Percentiles rank a stretch among this genome's conserved stretches.
These are phyloP conservation scores for Clarireedia monteithiana DNA, from an alignment of 2,329 filamentous ascomycete genomes.

Conservation along the genomic window DNA sequence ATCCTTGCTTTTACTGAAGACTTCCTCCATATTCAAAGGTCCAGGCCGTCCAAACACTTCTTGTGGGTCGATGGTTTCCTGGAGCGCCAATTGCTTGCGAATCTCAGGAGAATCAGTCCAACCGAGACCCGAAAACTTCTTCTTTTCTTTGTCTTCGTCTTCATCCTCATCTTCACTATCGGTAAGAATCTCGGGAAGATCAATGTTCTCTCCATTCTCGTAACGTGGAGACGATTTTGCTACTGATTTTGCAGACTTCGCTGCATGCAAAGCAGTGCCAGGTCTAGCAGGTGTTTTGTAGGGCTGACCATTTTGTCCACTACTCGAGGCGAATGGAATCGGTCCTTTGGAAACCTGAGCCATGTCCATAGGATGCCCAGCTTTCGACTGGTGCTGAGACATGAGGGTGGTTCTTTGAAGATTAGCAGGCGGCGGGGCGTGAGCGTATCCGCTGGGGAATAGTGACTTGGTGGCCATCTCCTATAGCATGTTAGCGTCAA, in stretches of 20 bases:
- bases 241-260: conserved; percentile 53
- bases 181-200: conserved; percentile 89
- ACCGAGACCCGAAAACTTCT: conserved; percentile 57
- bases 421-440: conserved; percentile 40
- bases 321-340: conserved; percentile 77
- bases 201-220: conserved; percentile 81
- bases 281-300: conserved; percentile 65
- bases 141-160: conserved; percentile 40
- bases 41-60: conserved; percentile 82
- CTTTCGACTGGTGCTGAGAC: conserved; percentile 58
- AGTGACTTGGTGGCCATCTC: conserved; percentile 52
- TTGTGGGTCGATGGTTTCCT: conserved; percentile 80
- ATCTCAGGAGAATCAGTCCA: conserved; percentile 90
- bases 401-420: conserved; percentile 52
- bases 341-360: conserved; percentile 81
- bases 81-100: conserved; percentile 63
- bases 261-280: conserved; percentile 30
- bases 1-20: conserved; percentile 85
- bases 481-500: conserved; percentile 37
- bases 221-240: conserved; percentile 73
- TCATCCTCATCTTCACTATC: conserved; percentile 85
- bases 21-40: conserved; percentile 90
- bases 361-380: conserved; percentile 69
- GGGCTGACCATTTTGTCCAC: conserved; percentile 43
- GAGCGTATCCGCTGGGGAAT: conserved; percentile 54